Evolutionary conservation across 2,329 filamentous ascomycete species (phyloP), one percentile per base, ranked within the genome.

Genomic region (Fusarium nodosum): DNA sequence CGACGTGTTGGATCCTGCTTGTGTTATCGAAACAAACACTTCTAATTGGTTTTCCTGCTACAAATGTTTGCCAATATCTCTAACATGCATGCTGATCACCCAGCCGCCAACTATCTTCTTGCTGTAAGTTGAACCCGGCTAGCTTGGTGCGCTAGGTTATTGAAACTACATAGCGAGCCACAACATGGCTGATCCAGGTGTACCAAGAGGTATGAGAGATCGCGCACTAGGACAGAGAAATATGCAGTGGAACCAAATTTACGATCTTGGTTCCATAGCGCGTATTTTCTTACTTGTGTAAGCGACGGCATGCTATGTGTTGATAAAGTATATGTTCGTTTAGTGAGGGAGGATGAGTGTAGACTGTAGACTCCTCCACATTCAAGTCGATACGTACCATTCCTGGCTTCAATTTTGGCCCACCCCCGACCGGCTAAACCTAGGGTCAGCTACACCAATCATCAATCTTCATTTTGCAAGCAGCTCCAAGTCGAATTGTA

Each of bases 381-480:
- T 7, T 22, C 16, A 46, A 36, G n/a, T 42, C 28, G 53, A 59
- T 72, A 72, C 58, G 64, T 72, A 67, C 48, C 54, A 20, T 31
- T 11, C 12, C 31, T 39, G 20, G 36, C 36, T 39, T 39, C 36
- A 39, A n/a, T 22, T n/a, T 50, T n/a, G 38, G 38, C n/a, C 60
- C 60, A 58, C 60, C 39, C 42, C 33, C 39, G 28, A 61, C 45
- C 59, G 71, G 54, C 24, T 66, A 66, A 60, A 60, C 65, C 58
- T 50, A 59, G 61, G 60, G 38, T 20, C 44, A 63, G 45, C 66
- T 39, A 12, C 46, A 46, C 77, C 77, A 79, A 79, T 79, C 77
- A 79, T 38, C 41, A 42, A 63, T 48, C 54, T 56, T 50, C 68
- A 78, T 78, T 78, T 77, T 77, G 69, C 77, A 78, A 78, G 77